Evolutionary conservation across 495 filamentous ascomycete genomes (phyloP), one percentile per base, ranked within the genome.

Genomic region (Tirmania nivea): DNA sequence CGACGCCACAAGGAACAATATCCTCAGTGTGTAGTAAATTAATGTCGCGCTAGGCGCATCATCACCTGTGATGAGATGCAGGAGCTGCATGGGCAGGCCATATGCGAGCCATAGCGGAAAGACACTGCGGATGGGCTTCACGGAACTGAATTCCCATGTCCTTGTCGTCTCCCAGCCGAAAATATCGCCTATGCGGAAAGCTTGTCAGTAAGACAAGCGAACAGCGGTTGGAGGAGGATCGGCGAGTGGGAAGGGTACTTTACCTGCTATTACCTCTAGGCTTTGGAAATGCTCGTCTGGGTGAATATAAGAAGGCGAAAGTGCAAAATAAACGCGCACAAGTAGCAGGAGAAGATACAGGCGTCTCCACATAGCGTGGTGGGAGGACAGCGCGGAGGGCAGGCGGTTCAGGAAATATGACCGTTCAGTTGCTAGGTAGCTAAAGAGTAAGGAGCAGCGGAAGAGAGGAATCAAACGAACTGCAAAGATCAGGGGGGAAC

Each of bases 211-310:
- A 31, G 25, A 31, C 25, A 31, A 31, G 25, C 25, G 7, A 7
- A 31, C 25, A 31, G 7, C 25, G 5, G 25, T 25, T 25, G 25
- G 25, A 5, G n/a, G n/a, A 4, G 12, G 39, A 14, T 19, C 14
- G 19, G 42, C 14, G 42, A 47, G 42, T 3, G 42, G 42, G 42
- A 8, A n/a, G 37, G 37, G 10, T n/a, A n/a, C n/a, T 10, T 42
- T n/a, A n/a, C 89, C 87, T 56, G 88, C 87, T 61, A 94, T 89
- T 52, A 96, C 82, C 70, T 97, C 90, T 10, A 89, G 90, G 17
- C 90, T 90, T 64, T 97, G 90, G 64, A 97, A 97, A 68, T 95
- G 86, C 72, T 97, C 90, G 69, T 97, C 90, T 3, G 90, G 90
- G 67, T 97, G 90, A 34, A 97, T 77, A 67, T 97, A 97, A 71